Evolutionary conservation across 2,329 filamentous ascomycete species (phyloP).

Genomic region (Incumbomyces delicatus): DNA sequence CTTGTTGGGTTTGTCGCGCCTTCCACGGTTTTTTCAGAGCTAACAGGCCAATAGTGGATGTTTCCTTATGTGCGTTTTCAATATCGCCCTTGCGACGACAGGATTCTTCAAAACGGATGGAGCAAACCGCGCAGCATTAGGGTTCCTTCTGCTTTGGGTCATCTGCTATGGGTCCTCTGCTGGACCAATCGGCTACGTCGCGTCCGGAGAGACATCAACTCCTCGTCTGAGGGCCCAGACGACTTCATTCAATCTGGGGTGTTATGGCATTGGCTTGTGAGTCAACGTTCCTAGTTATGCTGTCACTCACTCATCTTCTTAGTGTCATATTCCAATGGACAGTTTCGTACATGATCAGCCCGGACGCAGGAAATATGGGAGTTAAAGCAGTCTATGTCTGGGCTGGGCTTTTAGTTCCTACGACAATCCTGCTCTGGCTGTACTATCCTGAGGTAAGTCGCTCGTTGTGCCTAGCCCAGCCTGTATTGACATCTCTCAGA

Average conservation of each 20-base stretch:
- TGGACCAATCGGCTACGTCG: constrained; percentile 42
- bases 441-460: constrained; percentile 8
- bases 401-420: constrained; percentile 29
- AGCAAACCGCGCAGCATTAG: background rate
- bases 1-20: no score
- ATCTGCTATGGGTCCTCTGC: constrained; percentile 45
- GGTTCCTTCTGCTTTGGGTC: constrained; percentile 36
- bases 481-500: constrained; percentile 24
- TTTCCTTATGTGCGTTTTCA: no score
- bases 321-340: constrained; percentile 29
- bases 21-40: no score
- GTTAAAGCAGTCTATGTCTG: constrained; percentile 13
- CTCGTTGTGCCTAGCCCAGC: constrained; percentile 19
- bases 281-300: constrained; percentile 24
- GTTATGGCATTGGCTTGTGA: constrained; percentile 39
- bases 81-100: no score
- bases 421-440: background rate
- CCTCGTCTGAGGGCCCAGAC: constrained; percentile 43
- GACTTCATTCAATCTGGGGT: constrained; percentile 38
- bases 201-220: constrained; percentile 43
- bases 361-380: constrained; percentile 13
- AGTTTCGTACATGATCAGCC: constrained; percentile 17
- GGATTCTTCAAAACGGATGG: no score
- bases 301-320: constrained; percentile 28
- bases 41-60: no score